phyloP scores from a whole-genome alignment of 2,329 filamentous ascomycete species.

The Triangularia setosa region DNA sequence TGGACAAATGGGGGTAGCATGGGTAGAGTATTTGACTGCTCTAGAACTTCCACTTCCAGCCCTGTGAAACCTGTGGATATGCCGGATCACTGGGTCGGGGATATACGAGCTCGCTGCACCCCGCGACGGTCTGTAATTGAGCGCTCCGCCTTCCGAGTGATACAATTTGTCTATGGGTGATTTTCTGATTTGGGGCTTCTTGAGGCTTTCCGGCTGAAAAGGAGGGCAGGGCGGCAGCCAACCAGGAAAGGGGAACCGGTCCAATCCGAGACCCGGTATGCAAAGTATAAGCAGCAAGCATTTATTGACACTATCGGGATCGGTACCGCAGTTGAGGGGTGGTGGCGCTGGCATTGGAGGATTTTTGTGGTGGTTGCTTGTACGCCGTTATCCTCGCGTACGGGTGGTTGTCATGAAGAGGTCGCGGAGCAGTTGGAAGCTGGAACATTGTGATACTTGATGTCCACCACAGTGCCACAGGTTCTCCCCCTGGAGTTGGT shows the following conservation, averaged over 20 bases:
- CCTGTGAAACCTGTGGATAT: not conserved
- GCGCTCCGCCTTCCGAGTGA: not conserved
- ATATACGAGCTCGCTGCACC: not conserved
- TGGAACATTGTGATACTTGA: too few species aligned
- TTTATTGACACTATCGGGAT: not conserved
- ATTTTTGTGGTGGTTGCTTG: too few species aligned
- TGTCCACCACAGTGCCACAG: too few species aligned
- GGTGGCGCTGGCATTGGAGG: not conserved
- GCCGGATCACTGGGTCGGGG: not conserved
- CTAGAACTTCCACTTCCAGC: not conserved
- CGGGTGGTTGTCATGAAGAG: too few species aligned
- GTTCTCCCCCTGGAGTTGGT: too few species aligned
- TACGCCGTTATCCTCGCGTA: too few species aligned
- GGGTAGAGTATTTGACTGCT: not conserved
- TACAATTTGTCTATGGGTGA: not conserved
- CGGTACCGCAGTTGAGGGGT: not conserved
- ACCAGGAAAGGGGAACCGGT: not conserved
- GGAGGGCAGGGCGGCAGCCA: not conserved
- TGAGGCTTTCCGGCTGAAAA: not conserved
- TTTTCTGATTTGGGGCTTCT: not conserved
- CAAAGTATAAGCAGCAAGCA: not conserved
- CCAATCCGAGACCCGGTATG: not conserved
- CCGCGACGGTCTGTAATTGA: not conserved
- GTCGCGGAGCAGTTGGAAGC: too few species aligned
- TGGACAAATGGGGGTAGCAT: not conserved